Conservation (phyloP, 2,329 filamentous ascomycete genomes). For the Microdochium bolleyi region DNA sequence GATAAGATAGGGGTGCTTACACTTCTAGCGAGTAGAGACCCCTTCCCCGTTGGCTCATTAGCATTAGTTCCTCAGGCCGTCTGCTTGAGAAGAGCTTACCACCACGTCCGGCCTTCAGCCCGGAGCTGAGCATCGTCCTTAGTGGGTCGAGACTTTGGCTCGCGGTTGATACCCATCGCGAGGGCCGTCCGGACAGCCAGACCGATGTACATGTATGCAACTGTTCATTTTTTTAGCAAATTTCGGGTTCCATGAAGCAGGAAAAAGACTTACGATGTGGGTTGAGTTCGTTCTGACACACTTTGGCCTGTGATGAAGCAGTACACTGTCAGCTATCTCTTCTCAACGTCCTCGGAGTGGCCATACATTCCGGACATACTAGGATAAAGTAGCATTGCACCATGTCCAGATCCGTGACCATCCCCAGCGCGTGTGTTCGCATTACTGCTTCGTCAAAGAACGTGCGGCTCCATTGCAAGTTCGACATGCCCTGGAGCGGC, state of each 20-base stretch:
- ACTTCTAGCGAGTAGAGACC: conserved; percentile 35
- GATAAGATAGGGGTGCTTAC: conserved; percentile 21
- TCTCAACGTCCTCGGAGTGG: neutral
- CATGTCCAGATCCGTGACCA: conserved; percentile 36
- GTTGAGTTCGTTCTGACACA: conserved; percentile 40
- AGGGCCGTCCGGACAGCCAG: conserved; percentile 36
- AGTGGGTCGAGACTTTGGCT: conserved; percentile 20
- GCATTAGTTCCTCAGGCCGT: too few species aligned
- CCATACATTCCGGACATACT: conserved; percentile 13
- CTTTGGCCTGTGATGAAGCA: conserved; percentile 25
- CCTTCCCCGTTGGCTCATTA: too few species aligned
- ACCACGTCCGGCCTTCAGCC: conserved; percentile 36
- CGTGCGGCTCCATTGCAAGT: conserved; percentile 36
- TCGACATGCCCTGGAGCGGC: conserved; percentile 29
- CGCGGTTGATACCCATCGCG: conserved; percentile 37
- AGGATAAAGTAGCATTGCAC: conserved; percentile 38
- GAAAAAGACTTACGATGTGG: conserved; percentile 27
- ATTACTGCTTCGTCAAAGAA: conserved; percentile 33
- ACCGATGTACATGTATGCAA: conserved; percentile 39
- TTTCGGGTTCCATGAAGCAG: too few species aligned
- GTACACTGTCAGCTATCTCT: neutral
- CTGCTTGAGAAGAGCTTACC: too few species aligned
- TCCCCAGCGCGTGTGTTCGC: conserved; percentile 27
- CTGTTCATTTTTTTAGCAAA: conserved; percentile 4
- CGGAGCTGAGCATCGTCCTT: conserved; percentile 21